Conservation (phyloP, 345 rosid genomes). For the Eucalyptus tenuipes region DNA sequence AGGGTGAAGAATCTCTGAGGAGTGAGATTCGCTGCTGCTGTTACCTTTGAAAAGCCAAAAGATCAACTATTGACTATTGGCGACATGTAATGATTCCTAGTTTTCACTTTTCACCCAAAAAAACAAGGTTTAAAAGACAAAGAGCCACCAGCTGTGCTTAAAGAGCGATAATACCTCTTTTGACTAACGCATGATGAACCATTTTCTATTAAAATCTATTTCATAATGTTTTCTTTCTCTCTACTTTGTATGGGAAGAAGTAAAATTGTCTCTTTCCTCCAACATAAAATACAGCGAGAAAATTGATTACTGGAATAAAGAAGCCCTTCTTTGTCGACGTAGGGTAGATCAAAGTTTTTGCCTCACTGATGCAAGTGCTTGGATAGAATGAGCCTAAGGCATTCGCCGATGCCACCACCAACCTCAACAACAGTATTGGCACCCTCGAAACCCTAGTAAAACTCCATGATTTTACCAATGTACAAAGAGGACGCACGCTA, state of each 20-base stretch:
- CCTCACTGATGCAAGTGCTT: slow-evolving; percentile 9
- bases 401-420: slow-evolving; percentile 8
- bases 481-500: background rate
- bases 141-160: background rate
- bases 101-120: no score
- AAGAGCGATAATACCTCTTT: no score
- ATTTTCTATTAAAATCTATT: no score
- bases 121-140: background rate
- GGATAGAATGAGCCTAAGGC: background rate
- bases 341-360: slow-evolving; percentile 16
- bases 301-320: slow-evolving; percentile 1
- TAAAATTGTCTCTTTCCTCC: no score
- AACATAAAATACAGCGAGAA: background rate
- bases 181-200: no score
- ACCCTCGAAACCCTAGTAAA: slow-evolving; percentile 8
- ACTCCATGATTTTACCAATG: slow-evolving; percentile 8
- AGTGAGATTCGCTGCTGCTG: no score
- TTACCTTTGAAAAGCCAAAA: background rate
- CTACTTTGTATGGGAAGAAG: no score
- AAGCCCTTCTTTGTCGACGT: slow-evolving; percentile 6
- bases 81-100: background rate
- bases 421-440: slow-evolving; percentile 4
- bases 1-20: no score
- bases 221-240: no score
- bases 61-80: background rate